Conservation (phyloP, 2,329 filamentous ascomycete genomes). For the Pseudogymnoascus sp. region DNA sequence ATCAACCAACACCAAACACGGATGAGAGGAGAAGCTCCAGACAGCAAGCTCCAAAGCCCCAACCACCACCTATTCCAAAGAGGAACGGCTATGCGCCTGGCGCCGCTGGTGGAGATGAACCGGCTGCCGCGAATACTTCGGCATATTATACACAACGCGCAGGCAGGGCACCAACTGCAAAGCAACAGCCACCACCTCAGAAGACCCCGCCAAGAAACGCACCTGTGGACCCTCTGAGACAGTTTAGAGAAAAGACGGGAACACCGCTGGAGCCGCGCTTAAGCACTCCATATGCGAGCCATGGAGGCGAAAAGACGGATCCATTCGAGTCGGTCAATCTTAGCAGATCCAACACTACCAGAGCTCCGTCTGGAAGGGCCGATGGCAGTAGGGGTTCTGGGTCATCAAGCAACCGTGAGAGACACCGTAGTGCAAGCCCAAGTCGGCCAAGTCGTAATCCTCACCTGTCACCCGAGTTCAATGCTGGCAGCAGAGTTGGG, state of each 20-base stretch:
- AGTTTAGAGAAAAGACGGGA: constrained; percentile 33
- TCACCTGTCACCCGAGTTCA: neutral
- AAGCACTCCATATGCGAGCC: constrained; percentile 47
- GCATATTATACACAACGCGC: constrained; percentile 24
- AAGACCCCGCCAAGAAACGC: constrained; percentile 7
- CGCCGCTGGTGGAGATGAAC: constrained; percentile 26
- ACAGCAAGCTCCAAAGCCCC: constrained; percentile 14
- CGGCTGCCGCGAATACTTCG: constrained; percentile 22
- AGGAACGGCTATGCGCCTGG: constrained; percentile 27
- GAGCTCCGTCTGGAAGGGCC: constrained; percentile 11
- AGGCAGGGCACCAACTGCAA: constrained; percentile 15
- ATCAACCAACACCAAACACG: constrained; percentile 16
- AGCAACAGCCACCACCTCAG: constrained; percentile 21
- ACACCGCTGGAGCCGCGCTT: constrained; percentile 39
- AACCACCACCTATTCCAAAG: constrained; percentile 13
- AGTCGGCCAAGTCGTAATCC: constrained; percentile 9
- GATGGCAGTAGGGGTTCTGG: neutral
- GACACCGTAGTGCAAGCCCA: constrained; percentile 12
- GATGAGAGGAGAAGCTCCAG: constrained; percentile 19
- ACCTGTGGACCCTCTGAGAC: constrained; percentile 36
- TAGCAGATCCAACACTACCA: constrained; percentile 25
- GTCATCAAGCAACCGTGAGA: neutral
- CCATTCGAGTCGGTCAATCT: constrained; percentile 39
- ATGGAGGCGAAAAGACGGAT: constrained; percentile 50
- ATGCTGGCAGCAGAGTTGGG: constrained; percentile 18